A percentile compares a stretch with the other conserved stretches of the same genome.
Evolutionary conservation across 192 early-diverging fungal genomes (phyloP).

Genomic region (Radiomyces spectabilis): DNA sequence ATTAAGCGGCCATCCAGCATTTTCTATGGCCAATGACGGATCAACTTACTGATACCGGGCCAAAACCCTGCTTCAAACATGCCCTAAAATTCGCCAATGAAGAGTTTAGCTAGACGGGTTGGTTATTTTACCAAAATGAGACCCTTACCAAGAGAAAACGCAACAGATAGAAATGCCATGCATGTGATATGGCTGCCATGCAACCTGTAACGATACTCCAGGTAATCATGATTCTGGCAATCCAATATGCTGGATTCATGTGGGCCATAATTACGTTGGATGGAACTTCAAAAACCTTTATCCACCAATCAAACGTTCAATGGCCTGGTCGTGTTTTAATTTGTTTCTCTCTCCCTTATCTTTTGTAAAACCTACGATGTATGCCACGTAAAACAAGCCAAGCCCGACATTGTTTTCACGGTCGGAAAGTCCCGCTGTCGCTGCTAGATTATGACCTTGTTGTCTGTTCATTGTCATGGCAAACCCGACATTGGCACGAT

Average conservation of each 20-base stretch:
- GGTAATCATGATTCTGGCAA: slow-evolving; percentile 27
- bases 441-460: slow-evolving; percentile 19
- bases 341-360: too few species aligned
- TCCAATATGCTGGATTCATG: slow-evolving; percentile 25
- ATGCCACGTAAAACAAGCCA: slow-evolving; percentile 26
- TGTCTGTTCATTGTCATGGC: slow-evolving; percentile 27
- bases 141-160: slow-evolving; percentile 18
- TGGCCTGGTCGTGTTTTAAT: too few species aligned
- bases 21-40: not conserved
- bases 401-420: slow-evolving; percentile 24
- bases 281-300: slow-evolving; percentile 28
- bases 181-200: slow-evolving; percentile 25
- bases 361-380: slow-evolving; percentile 25
- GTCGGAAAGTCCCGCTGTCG: slow-evolving; percentile 1
- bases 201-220: slow-evolving; percentile 29
- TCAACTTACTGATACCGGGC: slow-evolving; percentile 12
- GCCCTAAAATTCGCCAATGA: not conserved
- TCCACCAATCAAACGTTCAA: too few species aligned
- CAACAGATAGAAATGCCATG: slow-evolving; percentile 30
- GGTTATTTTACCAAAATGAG: too few species aligned
- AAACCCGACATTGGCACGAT: slow-evolving; percentile 26
- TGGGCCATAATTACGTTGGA: slow-evolving; percentile 26
- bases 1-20: too few species aligned
- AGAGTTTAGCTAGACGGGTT: too few species aligned
- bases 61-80: slow-evolving; percentile 27